These are phyloP conservation scores for Tribonema minus DNA, from an alignment of 108 stramenopile genomes.

Conservation along the genomic window DNA sequence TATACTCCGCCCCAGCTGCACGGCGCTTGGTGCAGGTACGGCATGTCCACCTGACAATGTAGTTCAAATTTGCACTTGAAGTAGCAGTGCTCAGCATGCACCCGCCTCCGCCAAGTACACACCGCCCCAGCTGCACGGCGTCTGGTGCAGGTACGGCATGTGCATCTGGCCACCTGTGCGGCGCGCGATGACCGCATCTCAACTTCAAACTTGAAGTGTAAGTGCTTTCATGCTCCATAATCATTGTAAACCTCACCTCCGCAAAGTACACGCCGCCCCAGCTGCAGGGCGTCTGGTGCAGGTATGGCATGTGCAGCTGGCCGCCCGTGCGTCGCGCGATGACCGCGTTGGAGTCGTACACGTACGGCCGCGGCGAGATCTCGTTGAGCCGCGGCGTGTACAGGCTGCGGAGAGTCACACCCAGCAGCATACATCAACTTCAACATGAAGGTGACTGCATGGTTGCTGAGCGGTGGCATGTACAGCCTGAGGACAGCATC, in stretches of 20 bases:
- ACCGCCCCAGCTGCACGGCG: conserved; percentile 43
- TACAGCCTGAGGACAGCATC: too few relatives aligned
- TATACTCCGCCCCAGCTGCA: conserved; percentile 44
- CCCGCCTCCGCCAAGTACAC: conserved; percentile 25
- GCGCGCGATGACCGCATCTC: too few relatives aligned
- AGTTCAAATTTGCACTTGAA: too few relatives aligned
- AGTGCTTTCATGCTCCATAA: too few relatives aligned
- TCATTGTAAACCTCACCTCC: too few relatives aligned
- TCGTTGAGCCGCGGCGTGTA: conserved; percentile 40
- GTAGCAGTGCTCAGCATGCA: too few relatives aligned
- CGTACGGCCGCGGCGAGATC: neutral
- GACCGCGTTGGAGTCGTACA: conserved; percentile 26
- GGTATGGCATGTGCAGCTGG: neutral
- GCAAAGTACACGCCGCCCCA: conserved; percentile 41
- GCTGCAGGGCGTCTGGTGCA: conserved; percentile 38
- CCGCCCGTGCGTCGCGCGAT: conserved; percentile 13
- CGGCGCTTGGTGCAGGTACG: too few relatives aligned
- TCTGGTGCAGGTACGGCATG: conserved; percentile 26
- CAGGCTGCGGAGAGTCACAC: conserved; percentile 12
- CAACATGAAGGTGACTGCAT: too few relatives aligned
- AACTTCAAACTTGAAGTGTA: too few relatives aligned
- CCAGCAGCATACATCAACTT: too few relatives aligned
- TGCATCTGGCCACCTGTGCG: neutral
- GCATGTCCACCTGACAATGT: too few relatives aligned
- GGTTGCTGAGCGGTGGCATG: too few relatives aligned